Evolutionary conservation across 768 basidiomycete genomes (phyloP), one percentile per base, ranked within the genome.

Genomic region (Hypholoma fasciculare): DNA sequence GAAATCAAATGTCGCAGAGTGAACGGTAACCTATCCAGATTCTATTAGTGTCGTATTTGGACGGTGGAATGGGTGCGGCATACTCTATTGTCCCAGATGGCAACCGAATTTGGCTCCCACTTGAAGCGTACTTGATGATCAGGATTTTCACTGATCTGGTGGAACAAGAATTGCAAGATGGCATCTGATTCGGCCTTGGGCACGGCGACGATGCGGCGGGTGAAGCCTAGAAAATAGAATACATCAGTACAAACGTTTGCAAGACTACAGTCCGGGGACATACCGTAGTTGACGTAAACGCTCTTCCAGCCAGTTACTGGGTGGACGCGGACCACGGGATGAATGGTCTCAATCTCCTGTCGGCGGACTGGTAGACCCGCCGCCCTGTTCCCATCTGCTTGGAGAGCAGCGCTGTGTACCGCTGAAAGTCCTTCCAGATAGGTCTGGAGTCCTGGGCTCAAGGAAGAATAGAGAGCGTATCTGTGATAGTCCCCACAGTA

Each of bases 71-170:
- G 20, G 20, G 11, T 47, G 54, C n/a, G 53, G 40, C 81, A 39
- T 61, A 89, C 89, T 70, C 91, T 79, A 71, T 93, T 93, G 66
- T 94, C 90, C 92, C 92, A 94, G 69, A 93, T 78, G n/a, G 90
- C 91, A 52, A 93, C 75, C 42, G 88, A 87, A 67, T 91, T 85
- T 38, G 78, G 74, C 67, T 88, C 81, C 92, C 92, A 93, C 61
- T 78, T 82, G 80, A 89, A 89, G 58, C 88, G 85, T 42, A 89
- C 86, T 59, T 90, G 89, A 71, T 84, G 85, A 68, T 90, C 89
- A 6, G 83, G 81, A 69, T 86, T 90, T 61, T 84, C 81, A 52
- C 80, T 78, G 63, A 93, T 85, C 65, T 88, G 83, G 65, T 75
- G 81, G 79, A 88, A 91, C 54, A 94, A 75, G 72, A 92, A 87